A percentile compares a stretch with the other conserved stretches of the same genome.
Evolutionary conservation across 768 basidiomycete species (phyloP).

Genomic region (Lepiota brunneoincarnata): DNA sequence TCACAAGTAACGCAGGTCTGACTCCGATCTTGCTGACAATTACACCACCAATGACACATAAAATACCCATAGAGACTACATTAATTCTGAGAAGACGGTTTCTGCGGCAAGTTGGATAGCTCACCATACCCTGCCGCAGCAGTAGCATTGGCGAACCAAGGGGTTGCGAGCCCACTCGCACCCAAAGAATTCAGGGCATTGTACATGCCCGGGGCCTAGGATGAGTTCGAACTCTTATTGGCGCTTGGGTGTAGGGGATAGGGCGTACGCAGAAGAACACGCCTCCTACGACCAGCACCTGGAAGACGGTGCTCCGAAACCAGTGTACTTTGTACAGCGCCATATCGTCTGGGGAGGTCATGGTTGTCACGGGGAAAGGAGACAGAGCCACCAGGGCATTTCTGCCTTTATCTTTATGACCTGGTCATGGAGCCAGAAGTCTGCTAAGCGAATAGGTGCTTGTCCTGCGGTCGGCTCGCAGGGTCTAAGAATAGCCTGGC

Average conservation of each 20-base stretch:
- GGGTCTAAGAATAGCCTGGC: too few relatives aligned
- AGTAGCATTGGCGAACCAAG: constrained; percentile 30
- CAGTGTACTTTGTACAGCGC: constrained; percentile 23
- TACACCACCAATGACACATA: constrained; percentile 29
- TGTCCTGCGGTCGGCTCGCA: too few relatives aligned
- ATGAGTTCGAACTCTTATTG: neutral
- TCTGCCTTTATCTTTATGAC: too few relatives aligned
- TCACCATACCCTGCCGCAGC: constrained; percentile 28
- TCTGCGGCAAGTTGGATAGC: neutral
- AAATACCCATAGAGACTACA: constrained; percentile 27
- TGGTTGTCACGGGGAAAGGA: too few relatives aligned
- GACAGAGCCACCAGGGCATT: too few relatives aligned
- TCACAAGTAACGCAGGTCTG: constrained; percentile 21
- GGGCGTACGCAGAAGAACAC: constrained; percentile 27
- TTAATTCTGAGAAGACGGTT: neutral
- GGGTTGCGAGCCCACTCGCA: constrained; percentile 31
- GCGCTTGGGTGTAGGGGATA: neutral
- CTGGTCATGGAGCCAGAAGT: too few relatives aligned
- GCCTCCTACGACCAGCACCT: constrained; percentile 30
- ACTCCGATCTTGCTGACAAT: constrained; percentile 31
- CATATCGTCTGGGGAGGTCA: neutral
- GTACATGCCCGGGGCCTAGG: constrained; percentile 31
- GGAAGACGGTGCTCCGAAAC: constrained; percentile 29
- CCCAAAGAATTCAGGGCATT: constrained; percentile 29
- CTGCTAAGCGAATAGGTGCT: too few relatives aligned